Conservation (phyloP, 2,329 filamentous ascomycete genomes). For the Cladorrhinum sp. region DNA sequence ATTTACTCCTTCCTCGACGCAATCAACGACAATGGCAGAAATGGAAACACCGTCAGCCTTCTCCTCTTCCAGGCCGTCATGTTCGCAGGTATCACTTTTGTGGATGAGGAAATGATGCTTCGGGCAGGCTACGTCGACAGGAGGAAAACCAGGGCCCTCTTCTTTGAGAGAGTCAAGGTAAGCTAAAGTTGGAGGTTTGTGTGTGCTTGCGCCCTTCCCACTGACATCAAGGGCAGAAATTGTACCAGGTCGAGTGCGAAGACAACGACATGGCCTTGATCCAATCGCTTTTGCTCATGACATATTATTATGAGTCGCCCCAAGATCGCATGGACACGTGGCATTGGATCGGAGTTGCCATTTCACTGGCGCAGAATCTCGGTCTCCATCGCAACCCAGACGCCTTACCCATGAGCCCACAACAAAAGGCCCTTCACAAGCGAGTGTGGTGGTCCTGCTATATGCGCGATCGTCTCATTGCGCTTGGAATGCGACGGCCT, state of each 20-base stretch:
- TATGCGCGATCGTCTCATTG: slow-evolving; percentile 89
- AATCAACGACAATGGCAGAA: slow-evolving; percentile 65
- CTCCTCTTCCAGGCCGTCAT: slow-evolving; percentile 91
- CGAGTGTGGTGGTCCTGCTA: slow-evolving; percentile 98
- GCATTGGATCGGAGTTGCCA: slow-evolving; percentile 98
- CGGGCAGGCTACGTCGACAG: slow-evolving; percentile 74
- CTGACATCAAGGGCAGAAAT: slow-evolving; percentile 48
- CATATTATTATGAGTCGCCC: slow-evolving; percentile 95
- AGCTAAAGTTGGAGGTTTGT: slow-evolving; percentile 32
- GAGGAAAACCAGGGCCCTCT: slow-evolving; percentile 79
- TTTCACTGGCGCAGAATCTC: slow-evolving; percentile 89
- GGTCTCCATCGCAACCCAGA: slow-evolving; percentile 82
- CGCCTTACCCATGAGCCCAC: slow-evolving; percentile 69
- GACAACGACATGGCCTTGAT: slow-evolving; percentile 84
- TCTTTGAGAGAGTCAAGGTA: slow-evolving; percentile 85
- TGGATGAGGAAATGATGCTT: slow-evolving; percentile 73
- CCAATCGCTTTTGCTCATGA: slow-evolving; percentile 86
- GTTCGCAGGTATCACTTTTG: slow-evolving; percentile 87
- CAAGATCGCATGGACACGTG: slow-evolving; percentile 97
- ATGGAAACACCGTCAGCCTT: slow-evolving; percentile 71
- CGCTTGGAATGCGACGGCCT: slow-evolving; percentile 87
- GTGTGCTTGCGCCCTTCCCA: not conserved
- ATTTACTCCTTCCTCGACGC: slow-evolving; percentile 57
- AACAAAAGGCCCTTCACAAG: slow-evolving; percentile 83
- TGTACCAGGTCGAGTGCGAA: slow-evolving; percentile 97